A percentile compares a stretch with the other conserved stretches of the same genome.
Evolutionary conservation across 768 basidiomycete genomes (phyloP).

Genomic region (Mycena maculata): DNA sequence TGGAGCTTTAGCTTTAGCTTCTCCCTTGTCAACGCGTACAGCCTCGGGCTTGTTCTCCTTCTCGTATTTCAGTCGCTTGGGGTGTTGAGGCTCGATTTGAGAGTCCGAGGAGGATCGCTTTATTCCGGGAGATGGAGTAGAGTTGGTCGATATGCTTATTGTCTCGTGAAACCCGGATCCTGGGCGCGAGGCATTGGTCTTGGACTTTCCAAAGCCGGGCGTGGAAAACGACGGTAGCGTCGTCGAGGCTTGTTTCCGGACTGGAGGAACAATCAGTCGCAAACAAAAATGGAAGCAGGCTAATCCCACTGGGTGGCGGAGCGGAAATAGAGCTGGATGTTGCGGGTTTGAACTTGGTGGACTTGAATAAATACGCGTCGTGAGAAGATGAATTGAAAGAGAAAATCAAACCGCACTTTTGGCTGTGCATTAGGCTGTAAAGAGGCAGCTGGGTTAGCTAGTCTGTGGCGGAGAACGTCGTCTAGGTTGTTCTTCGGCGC

Average conservation of each 20-base stretch:
- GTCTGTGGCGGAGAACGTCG: constrained; percentile 48
- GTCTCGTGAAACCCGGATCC: constrained; percentile 24
- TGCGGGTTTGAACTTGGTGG: constrained; percentile 61
- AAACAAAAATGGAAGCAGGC: neutral
- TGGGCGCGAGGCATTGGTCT: constrained; percentile 24
- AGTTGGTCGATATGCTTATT: constrained; percentile 53
- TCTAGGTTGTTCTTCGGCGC: constrained; percentile 53
- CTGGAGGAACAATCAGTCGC: constrained; percentile 2
- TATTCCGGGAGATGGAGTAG: constrained; percentile 47
- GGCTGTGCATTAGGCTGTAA: constrained; percentile 16
- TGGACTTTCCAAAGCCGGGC: constrained; percentile 53
- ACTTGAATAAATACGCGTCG: neutral
- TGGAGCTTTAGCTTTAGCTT: constrained; percentile 34
- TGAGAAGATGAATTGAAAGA: neutral
- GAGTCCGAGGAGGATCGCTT: constrained; percentile 58
- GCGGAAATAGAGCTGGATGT: constrained; percentile 21
- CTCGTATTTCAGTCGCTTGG: constrained; percentile 51
- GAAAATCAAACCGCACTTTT: constrained; percentile 36
- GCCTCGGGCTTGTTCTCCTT: constrained; percentile 50
- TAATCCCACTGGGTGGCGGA: neutral
- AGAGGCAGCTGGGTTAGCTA: constrained; percentile 27
- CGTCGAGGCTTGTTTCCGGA: constrained; percentile 39
- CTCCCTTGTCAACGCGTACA: constrained; percentile 23
- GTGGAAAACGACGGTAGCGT: constrained; percentile 58
- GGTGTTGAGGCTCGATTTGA: constrained; percentile 47